Evolutionary conservation across 1,284 basidiomycete species (phyloP).

Genomic region (Phlebopus sp.): DNA sequence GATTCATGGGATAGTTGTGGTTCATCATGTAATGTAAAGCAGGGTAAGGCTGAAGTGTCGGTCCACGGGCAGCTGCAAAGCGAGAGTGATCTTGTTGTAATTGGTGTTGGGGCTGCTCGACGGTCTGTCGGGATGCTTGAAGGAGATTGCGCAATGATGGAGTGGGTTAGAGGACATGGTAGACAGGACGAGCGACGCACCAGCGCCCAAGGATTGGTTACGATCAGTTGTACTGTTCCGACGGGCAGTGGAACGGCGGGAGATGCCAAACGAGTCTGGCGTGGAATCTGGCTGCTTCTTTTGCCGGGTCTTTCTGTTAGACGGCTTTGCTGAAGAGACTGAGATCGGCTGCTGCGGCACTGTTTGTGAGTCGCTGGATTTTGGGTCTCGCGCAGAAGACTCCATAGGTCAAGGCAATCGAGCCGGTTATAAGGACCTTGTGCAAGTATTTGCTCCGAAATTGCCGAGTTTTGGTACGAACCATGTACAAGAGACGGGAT

Average conservation of each 20-base stretch:
- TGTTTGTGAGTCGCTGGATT: slow-evolving; percentile 42
- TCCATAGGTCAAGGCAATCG: slow-evolving; percentile 26
- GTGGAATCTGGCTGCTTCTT: slow-evolving; percentile 39
- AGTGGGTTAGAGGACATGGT: slow-evolving; percentile 4
- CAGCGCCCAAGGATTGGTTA: slow-evolving; percentile 5
- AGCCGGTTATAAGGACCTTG: slow-evolving; percentile 24
- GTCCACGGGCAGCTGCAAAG: slow-evolving; percentile 38
- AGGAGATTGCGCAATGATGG: too few relatives aligned
- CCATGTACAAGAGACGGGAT: too few relatives aligned
- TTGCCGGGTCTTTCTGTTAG: slow-evolving; percentile 48
- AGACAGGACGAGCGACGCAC: slow-evolving; percentile 15
- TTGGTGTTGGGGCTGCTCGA: slow-evolving; percentile 34
- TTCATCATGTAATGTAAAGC: slow-evolving; percentile 57
- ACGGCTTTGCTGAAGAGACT: slow-evolving; percentile 33
- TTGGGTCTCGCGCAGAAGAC: slow-evolving; percentile 31
- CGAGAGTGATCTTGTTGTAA: slow-evolving; percentile 25
- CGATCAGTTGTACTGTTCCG: slow-evolving; percentile 27
- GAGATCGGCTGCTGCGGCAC: slow-evolving; percentile 42
- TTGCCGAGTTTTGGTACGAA: slow-evolving; percentile 35
- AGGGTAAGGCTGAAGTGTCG: slow-evolving; percentile 53
- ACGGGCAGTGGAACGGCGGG: slow-evolving; percentile 24
- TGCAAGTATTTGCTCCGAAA: slow-evolving; percentile 30
- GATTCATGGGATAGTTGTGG: slow-evolving; percentile 53
- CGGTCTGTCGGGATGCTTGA: slow-evolving; percentile 34
- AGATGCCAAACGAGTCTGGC: slow-evolving; percentile 20